Base-by-base conservation (phyloP, 768 basidiomycete genomes). In the Dendrothele bispora region DNA sequence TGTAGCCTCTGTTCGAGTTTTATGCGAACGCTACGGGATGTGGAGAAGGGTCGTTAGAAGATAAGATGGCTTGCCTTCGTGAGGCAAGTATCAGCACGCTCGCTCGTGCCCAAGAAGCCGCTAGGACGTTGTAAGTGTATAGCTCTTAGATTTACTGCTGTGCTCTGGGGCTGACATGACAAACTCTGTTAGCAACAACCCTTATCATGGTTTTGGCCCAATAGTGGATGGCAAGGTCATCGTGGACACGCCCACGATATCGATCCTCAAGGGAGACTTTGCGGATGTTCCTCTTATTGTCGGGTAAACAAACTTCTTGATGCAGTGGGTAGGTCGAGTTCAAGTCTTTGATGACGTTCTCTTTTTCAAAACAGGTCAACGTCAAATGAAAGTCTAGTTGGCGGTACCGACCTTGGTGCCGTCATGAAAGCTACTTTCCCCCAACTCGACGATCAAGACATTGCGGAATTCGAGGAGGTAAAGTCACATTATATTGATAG, bases 331-430 rank as follows among this genome's bases (percentile, higher is more conserved):
- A 8, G 7, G 25, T 29, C 34, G 15, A 18, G 34, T 39, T 24
- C 18, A 10, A 43, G 24, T 15, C 34, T 35, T 32, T 15, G n/a
- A n/a, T n/a, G n/a, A n/a, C n/a, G n/a, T n/a, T n/a, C n/a, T n/a
- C n/a, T n/a, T n/a, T n/a, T n/a, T 21, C 7, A 28, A 11, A 48
- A 6, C 45, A 70, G 83, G 2, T 66, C 82, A 0, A 81, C 79
- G 3, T 77, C 80, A 5, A 82, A 86, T 40, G 82, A 85, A 56
- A 79, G 82, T 1, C 60, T 78, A 30, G 70, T 74, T 3, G 63
- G 69, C 7, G 73, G 75, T 3, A 52, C 52, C 12, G 63, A 70
- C 39, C 61, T 80, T 28, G 50, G 62, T 1, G 39, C 67, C 1
- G 69, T 69, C 5, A 53, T 80, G 32, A 59, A 67, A 24, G 24